Percentiles rank a stretch among this genome's conserved stretches.
These are phyloP conservation scores for Agastache rugosa DNA, from an alignment of 257 asterid genomes.

Conservation along the genomic window DNA sequence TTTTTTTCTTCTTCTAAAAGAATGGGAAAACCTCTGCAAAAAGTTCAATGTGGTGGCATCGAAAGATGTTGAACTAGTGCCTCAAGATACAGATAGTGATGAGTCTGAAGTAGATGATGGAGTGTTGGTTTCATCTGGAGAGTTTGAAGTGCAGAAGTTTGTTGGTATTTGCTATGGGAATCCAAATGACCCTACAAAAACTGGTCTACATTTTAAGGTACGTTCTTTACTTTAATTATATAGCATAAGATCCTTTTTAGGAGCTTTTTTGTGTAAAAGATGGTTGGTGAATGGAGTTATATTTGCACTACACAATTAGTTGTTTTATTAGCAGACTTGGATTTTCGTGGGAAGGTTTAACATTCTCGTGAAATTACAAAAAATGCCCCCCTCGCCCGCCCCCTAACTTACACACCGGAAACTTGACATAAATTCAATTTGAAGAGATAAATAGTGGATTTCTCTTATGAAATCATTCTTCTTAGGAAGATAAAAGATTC, in stretches of 20 bases:
- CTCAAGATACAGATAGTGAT: constrained; percentile 5
- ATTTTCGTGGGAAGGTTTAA: background rate
- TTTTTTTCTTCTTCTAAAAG: constrained; percentile 39
- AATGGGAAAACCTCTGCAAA: constrained; percentile 50
- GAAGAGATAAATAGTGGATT: background rate
- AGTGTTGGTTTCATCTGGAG: constrained; percentile 31
- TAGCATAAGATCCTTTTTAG: background rate
- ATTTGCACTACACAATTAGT: background rate
- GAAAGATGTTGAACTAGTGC: constrained; percentile 13
- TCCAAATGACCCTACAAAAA: constrained; percentile 38
- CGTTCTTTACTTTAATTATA: background rate
- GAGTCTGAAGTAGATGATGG: constrained; percentile 34
- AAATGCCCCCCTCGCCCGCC: no score
- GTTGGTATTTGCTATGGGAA: constrained; percentile 51
- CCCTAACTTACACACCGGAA: no score
- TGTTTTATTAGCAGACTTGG: background rate
- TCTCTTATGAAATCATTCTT: no score
- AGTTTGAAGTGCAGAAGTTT: constrained; percentile 50
- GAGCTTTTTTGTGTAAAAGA: background rate
- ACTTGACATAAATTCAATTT: background rate
- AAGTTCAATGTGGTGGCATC: constrained; percentile 37
- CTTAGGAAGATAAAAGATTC: background rate
- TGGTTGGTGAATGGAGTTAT: background rate
- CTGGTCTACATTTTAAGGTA: constrained; percentile 52
- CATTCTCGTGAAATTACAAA: background rate